Evolutionary conservation across 345 rosid genomes (phyloP).

Genomic region (Draba incana): DNA sequence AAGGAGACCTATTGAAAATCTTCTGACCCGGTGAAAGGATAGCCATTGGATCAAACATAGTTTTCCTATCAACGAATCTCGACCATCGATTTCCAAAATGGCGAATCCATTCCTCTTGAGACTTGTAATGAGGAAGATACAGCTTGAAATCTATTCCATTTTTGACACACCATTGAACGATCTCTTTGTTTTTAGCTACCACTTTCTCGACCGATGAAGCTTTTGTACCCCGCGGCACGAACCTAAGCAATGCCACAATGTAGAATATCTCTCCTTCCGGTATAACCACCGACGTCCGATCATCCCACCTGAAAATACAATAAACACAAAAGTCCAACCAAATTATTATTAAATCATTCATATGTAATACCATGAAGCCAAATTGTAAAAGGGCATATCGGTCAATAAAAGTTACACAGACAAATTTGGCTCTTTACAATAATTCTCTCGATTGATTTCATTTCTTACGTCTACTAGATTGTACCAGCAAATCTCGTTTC

Average conservation of each 20-base stretch:
- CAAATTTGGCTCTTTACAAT: slow-evolving; percentile 26
- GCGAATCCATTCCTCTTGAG: slow-evolving; percentile 72
- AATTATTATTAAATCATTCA: neutral
- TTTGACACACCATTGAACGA: slow-evolving; percentile 55
- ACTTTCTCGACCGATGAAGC: slow-evolving; percentile 49
- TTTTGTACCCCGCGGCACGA: slow-evolving; percentile 45
- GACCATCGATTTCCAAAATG: slow-evolving; percentile 87
- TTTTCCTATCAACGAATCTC: slow-evolving; percentile 66
- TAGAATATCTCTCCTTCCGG: slow-evolving; percentile 89
- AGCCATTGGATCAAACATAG: slow-evolving; percentile 76
- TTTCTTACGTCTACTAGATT: slow-evolving; percentile 23
- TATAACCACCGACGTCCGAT: slow-evolving; percentile 60
- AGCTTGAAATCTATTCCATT: slow-evolving; percentile 72
- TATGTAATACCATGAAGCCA: neutral
- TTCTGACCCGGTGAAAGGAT: slow-evolving; percentile 94
- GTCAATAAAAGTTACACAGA: slow-evolving; percentile 5
- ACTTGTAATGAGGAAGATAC: slow-evolving; percentile 85
- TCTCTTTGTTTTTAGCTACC: slow-evolving; percentile 70
- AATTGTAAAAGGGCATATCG: slow-evolving; percentile 1
- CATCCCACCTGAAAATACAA: slow-evolving; percentile 62
- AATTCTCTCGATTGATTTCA: slow-evolving; percentile 18
- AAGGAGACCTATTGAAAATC: slow-evolving; percentile 58
- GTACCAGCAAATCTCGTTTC: slow-evolving; percentile 49
- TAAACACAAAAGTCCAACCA: neutral
- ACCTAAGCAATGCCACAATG: slow-evolving; percentile 83